Base-by-base conservation (phyloP, 495 filamentous ascomycete genomes). In the Hypoxylon fuscum region DNA sequence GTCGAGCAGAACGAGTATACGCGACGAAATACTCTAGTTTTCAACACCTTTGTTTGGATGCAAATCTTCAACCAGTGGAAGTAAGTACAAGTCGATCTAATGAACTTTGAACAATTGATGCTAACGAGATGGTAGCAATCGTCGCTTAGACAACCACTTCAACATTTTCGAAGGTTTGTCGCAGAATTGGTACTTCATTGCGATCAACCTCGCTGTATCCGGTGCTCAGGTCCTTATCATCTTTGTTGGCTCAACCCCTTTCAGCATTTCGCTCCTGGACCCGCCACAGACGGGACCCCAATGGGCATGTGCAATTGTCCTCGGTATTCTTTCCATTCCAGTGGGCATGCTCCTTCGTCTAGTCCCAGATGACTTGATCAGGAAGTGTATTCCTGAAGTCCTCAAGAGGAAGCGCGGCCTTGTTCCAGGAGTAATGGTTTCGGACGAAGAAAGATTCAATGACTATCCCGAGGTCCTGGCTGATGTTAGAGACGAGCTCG, bases 21-120 rank as follows among this genome's bases (percentile, higher is more conserved):
- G 0, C 76, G 89, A 62, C 77, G 93, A 43, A 74, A 83, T 38
- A 92, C 90, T 0, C 79, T 96, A 40, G 88, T 96, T 5, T 96
- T 96, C 83, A 96, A 96, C 77, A 91, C 90, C 3, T 96, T 96
- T 48, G 92, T 96, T 14, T 96, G 92, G 92, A 95, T 96, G 91
- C 92, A 96, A 60, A 93, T 96, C 61, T 96, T 96, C 79, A 96
- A 96, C 74, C 88, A 94, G 71, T 94, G 92, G 85, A 96, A 95
- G 84, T 87, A 81, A 83, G 84, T 82, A 64, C 20, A 60, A 14
- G 4, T 12, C 21, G 17, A 6, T 27, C 10, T 31, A 20, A 31
- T 25, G 17, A 32, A 11, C 21, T 54, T 34, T 29, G 29, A 23
- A 12, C 15, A 27, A 48, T 40, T 7, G 20, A 23, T 45, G 57